Conservation (phyloP, 2,329 filamentous ascomycete species). For the Pseudomassariella vexata region DNA sequence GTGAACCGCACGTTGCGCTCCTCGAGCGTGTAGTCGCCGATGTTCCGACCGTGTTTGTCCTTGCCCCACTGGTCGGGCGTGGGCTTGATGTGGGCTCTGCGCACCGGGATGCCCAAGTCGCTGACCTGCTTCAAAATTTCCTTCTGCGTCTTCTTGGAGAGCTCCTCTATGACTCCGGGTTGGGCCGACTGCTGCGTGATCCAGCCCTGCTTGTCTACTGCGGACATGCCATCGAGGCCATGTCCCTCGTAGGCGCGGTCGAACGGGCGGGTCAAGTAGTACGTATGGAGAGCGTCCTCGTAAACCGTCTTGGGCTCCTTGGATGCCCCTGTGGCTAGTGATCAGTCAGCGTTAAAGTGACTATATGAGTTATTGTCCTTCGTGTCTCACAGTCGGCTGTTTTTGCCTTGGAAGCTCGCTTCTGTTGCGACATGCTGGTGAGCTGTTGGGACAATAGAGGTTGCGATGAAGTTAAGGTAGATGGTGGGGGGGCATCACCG, state of each 20-base stretch:
- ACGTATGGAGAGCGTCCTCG: slow-evolving; percentile 41
- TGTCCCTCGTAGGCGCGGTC: slow-evolving; percentile 36
- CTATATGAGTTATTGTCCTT: too few relatives aligned
- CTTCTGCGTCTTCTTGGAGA: slow-evolving; percentile 43
- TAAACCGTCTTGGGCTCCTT: slow-evolving; percentile 36
- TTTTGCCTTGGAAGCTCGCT: slow-evolving; percentile 19
- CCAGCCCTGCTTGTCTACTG: slow-evolving; percentile 44
- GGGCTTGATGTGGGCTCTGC: slow-evolving; percentile 26
- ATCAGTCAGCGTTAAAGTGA: slow-evolving; percentile 8
- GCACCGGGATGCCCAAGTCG: slow-evolving; percentile 45
- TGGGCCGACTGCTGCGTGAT: slow-evolving; percentile 39
- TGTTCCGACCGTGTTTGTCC: slow-evolving; percentile 42
- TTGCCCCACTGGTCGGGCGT: slow-evolving; percentile 37
- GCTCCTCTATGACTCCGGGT: slow-evolving; percentile 27
- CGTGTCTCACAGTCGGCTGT: slow-evolving; percentile 21
- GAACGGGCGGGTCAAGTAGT: slow-evolving; percentile 45
- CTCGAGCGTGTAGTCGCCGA: slow-evolving; percentile 40
- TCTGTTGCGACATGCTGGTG: slow-evolving; percentile 24
- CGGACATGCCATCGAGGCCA: slow-evolving; percentile 38
- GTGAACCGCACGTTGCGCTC: slow-evolving; percentile 34
- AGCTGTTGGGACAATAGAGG: slow-evolving; percentile 7
- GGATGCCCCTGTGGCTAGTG: slow-evolving; percentile 9
- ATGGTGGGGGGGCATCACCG: too few relatives aligned
- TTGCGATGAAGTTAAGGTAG: too few relatives aligned
- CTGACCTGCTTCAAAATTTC: slow-evolving; percentile 53